phyloP scores from a whole-genome alignment of 163 green algal species.

The Prototheca stagnorum region DNA sequence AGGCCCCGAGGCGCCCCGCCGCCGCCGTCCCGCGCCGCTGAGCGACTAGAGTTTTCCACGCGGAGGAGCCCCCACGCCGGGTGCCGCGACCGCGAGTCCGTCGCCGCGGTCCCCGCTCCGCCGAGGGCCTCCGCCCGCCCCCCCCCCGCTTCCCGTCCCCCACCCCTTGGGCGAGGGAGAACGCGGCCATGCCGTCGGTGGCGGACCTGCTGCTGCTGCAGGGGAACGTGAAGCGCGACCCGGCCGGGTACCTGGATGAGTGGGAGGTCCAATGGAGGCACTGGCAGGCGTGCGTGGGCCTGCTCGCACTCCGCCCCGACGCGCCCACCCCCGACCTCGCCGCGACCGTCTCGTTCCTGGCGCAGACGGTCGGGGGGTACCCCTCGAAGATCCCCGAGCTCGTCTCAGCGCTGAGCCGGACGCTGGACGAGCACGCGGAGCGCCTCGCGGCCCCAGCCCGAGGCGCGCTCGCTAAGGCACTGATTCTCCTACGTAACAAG shows the following conservation, averaged over 20 bases:
- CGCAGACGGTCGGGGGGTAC: constrained; percentile 70
- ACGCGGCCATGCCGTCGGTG: neutral
- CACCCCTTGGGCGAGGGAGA: too few relatives aligned
- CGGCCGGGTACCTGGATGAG: constrained; percentile 80
- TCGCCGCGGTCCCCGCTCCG: too few relatives aligned
- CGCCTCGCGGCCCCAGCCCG: constrained; percentile 55
- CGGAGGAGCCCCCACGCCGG: too few relatives aligned
- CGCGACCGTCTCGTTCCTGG: constrained; percentile 75
- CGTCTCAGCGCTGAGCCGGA: constrained; percentile 43
- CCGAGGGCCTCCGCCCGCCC: too few relatives aligned
- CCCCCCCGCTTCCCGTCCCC: too few relatives aligned
- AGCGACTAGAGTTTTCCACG: too few relatives aligned
- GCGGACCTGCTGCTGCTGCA: constrained; percentile 24
- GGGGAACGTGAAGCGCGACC: constrained; percentile 74
- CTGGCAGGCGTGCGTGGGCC: constrained; percentile 62
- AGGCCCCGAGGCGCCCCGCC: too few relatives aligned
- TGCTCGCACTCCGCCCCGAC: constrained; percentile 76
- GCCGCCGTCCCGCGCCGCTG: too few relatives aligned
- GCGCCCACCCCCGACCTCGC: constrained; percentile 68
- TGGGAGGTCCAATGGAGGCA: constrained; percentile 72
- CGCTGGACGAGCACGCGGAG: constrained; percentile 67
- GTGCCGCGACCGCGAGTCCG: too few relatives aligned
- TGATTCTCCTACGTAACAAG: constrained; percentile 62
- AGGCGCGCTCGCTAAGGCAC: constrained; percentile 50
- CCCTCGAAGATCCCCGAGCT: constrained; percentile 46